These are phyloP conservation scores for Eimeria falciformis DNA, from an alignment of 169 alveolate genomes.

Conservation along the genomic window DNA sequence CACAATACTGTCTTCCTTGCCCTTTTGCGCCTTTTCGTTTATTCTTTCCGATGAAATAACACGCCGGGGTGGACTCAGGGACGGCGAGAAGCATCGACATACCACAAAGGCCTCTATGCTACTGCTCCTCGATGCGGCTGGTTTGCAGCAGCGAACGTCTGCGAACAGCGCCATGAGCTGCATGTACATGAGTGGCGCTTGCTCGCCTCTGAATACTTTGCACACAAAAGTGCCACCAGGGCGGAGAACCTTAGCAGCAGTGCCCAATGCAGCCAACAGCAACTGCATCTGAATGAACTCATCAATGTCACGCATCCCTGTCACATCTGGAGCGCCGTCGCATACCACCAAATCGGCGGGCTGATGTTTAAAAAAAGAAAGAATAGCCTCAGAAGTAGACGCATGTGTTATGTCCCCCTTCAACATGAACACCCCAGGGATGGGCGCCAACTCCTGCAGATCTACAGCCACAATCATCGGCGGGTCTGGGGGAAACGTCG, in stretches of 20 bases:
- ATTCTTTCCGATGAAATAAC: background rate
- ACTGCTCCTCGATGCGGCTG: constrained; percentile 90
- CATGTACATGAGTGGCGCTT: constrained; percentile 86
- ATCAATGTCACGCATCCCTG: constrained; percentile 92
- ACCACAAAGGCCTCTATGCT: constrained; percentile 93
- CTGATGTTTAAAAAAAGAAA: constrained; percentile 81
- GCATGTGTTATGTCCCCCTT: constrained; percentile 97
- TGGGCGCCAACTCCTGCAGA: constrained; percentile 97
- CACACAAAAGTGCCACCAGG: constrained; percentile 97
- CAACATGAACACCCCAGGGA: constrained; percentile 93
- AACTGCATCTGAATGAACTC: constrained; percentile 95
- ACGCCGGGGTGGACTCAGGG: background rate
- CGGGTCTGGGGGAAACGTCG: constrained; percentile 24
- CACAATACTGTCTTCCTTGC: background rate
- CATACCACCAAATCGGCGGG: constrained; percentile 95
- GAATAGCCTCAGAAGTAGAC: constrained; percentile 77
- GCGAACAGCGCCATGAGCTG: constrained; percentile 70
- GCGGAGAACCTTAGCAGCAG: constrained; percentile 90
- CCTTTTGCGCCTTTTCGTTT: background rate
- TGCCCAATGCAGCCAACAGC: constrained; percentile 95
- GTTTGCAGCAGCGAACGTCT: constrained; percentile 90
- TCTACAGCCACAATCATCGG: constrained; percentile 97
- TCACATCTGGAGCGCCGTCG: constrained; percentile 99
- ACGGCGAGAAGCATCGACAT: constrained; percentile 59
- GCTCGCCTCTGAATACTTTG: constrained; percentile 97